Base-by-base conservation (phyloP, 345 rosid genomes). In the Populus pruinosa region DNA sequence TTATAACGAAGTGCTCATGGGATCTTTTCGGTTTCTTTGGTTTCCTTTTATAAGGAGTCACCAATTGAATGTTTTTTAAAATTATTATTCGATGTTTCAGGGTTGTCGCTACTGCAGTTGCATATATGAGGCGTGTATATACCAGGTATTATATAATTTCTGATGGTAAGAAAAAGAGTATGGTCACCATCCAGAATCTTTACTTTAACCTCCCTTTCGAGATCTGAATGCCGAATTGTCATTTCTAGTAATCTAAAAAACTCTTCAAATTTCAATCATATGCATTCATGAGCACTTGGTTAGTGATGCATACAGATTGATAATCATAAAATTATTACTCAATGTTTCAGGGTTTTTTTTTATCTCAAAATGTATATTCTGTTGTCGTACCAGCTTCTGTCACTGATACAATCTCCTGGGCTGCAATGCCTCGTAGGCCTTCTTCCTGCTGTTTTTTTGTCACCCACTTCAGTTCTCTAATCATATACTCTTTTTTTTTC, bases 41-140 rank as follows among this genome's bases (percentile, higher is more conserved):
- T 20, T 20, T 53, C n/a, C 9, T 16, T 14, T 36, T 23, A 31
- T n/a, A 33, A 59, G n/a, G 5, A 72, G 43, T 79, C 68, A 35
- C 20, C 13, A n/a, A 74, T 39, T 31, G 49, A 9, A 69, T 43
- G 27, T 50, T n/a, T 73, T 36, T 62, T 73, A 78, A 47, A 81
- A 65, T 16, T 38, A 18, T 65, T 73, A 56, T 18, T 77, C 16
- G 10, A 68, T 72, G 67, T 79, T 90, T 85, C 93, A 96, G 99
- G 91, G 97, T 93, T 69, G 89, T 96, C 21, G 97, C 98, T 56
- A 93, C 99, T 71, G 97, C 99, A 25, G 78, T 93, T 75, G 84
- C 98, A 20, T 96, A 92, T 76, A 96, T 96, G 99, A 91, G 99
- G 81, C 97, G 98, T 44, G 94, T 92, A 76, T 96, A 92, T 82